Conservation (phyloP, 2,329 filamentous ascomycete species). For the Xylaria sp. region DNA sequence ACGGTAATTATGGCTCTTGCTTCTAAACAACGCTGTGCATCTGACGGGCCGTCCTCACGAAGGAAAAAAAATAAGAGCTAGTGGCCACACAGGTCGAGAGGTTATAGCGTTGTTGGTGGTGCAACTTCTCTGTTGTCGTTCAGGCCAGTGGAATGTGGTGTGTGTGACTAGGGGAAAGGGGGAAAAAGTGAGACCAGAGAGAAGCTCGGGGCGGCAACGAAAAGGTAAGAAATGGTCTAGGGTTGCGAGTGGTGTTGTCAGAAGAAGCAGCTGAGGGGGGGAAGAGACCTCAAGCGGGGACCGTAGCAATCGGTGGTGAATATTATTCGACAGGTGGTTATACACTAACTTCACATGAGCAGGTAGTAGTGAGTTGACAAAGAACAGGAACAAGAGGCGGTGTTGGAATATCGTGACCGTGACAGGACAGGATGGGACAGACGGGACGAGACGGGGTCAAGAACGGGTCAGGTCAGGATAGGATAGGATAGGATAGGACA, state of each 20-base stretch:
- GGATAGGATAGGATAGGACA: too few species aligned
- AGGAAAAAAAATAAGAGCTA: background rate
- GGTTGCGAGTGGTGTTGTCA: slow-evolving; percentile 20
- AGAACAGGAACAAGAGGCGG: slow-evolving; percentile 12
- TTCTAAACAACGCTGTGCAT: slow-evolving; percentile 1
- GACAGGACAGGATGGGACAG: background rate
- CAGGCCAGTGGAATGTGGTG: slow-evolving; percentile 6
- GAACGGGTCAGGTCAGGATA: too few species aligned
- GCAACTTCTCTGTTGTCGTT: slow-evolving; percentile 1
- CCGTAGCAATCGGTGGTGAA: slow-evolving; percentile 16
- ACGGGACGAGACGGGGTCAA: too few species aligned
- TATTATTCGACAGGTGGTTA: slow-evolving; percentile 22
- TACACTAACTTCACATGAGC: slow-evolving; percentile 2
- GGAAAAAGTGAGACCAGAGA: slow-evolving; percentile 22
- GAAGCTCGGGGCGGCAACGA: slow-evolving; percentile 16
- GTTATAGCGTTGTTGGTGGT: slow-evolving; percentile 4
- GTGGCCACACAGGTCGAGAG: background rate
- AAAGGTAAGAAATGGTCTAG: slow-evolving; percentile 12
- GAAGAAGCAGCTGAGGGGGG: slow-evolving; percentile 19
- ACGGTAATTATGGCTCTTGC: slow-evolving; percentile 5
- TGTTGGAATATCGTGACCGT: slow-evolving; percentile 10
- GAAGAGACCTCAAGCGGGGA: slow-evolving; percentile 13
- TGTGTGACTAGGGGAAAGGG: slow-evolving; percentile 21
- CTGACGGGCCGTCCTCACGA: slow-evolving; percentile 6
- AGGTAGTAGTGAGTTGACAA: slow-evolving; percentile 6